Conservation (phyloP, 352 stramenopile genomes). For the Plasmopara viticola region DNA sequence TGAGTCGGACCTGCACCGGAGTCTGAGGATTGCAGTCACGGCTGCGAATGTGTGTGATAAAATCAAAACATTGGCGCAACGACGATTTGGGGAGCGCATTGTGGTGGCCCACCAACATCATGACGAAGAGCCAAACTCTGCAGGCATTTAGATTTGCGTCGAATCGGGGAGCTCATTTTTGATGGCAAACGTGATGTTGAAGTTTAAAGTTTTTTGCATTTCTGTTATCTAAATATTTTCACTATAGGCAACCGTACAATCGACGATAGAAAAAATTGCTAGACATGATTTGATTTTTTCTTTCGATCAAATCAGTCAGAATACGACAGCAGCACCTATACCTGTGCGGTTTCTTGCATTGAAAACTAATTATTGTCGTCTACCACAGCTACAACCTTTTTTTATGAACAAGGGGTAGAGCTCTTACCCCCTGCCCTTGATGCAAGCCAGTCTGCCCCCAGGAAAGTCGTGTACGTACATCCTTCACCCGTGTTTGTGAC, state of each 20-base stretch:
- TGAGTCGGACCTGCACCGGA: constrained; percentile 56
- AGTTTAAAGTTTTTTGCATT: too few relatives aligned
- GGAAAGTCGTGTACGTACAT: constrained; percentile 68
- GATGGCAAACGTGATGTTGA: too few relatives aligned
- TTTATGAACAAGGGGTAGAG: neutral
- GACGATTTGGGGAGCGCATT: constrained; percentile 34
- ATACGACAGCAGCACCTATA: too few relatives aligned
- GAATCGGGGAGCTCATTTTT: too few relatives aligned
- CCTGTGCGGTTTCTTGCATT: too few relatives aligned
- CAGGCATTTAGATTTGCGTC: constrained; percentile 27
- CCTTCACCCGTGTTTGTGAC: constrained; percentile 52
- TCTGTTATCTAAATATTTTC: too few relatives aligned
- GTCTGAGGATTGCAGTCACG: constrained; percentile 30
- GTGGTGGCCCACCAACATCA: constrained; percentile 31
- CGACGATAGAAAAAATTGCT: too few relatives aligned
- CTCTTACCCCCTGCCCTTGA: constrained; percentile 10
- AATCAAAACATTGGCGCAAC: constrained; percentile 38
- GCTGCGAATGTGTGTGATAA: constrained; percentile 51
- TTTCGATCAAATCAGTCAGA: too few relatives aligned
- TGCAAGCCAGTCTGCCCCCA: constrained; percentile 51
- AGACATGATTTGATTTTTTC: too few relatives aligned
- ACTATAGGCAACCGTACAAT: too few relatives aligned
- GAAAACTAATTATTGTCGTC: too few relatives aligned
- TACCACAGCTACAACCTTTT: too few relatives aligned
- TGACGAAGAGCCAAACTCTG: constrained; percentile 42